Percentiles rank a stretch among this genome's conserved stretches.
phyloP scores from a whole-genome alignment of 2,329 filamentous ascomycete species.

The Chrysoporthe austroafricana region DNA sequence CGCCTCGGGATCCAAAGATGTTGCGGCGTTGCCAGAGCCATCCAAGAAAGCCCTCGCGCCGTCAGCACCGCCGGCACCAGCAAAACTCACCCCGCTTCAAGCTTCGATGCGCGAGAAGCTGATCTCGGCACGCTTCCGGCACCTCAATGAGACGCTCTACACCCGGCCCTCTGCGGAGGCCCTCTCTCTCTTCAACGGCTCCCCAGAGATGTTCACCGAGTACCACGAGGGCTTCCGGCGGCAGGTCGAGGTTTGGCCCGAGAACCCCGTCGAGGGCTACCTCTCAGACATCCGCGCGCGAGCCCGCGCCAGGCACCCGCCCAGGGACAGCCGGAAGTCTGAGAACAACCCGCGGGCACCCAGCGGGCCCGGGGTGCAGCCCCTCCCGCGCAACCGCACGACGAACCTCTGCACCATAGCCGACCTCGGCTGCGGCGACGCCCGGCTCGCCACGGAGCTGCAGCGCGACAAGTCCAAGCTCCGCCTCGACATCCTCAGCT shows the following conservation, averaged over 20 bases:
- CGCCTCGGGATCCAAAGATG: constrained; percentile 1
- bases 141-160: constrained; percentile 96
- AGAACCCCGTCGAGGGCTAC: constrained; percentile 92
- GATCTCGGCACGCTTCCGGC: constrained; percentile 91
- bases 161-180: constrained; percentile 85
- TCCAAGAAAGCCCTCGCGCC: constrained; percentile 22
- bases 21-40: constrained; percentile 32
- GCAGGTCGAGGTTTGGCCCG: constrained; percentile 94
- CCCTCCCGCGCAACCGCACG: constrained; percentile 73
- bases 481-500: constrained; percentile 77
- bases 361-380: constrained; percentile 39
- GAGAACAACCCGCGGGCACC: constrained; percentile 33
- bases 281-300: constrained; percentile 71
- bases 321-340: constrained; percentile 25
- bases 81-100: constrained; percentile 87
- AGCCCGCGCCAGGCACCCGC: constrained; percentile 54
- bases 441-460: constrained; percentile 74
- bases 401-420: constrained; percentile 72
- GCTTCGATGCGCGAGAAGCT: constrained; percentile 94
- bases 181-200: constrained; percentile 78
- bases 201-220: constrained; percentile 92
- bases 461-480: constrained; percentile 66
- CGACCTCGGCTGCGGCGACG: constrained; percentile 93
- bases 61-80: constrained; percentile 31
- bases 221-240: constrained; percentile 97